Evolutionary conservation across 148 eudicot species (phyloP).

Genomic region (Spergularia marina): DNA sequence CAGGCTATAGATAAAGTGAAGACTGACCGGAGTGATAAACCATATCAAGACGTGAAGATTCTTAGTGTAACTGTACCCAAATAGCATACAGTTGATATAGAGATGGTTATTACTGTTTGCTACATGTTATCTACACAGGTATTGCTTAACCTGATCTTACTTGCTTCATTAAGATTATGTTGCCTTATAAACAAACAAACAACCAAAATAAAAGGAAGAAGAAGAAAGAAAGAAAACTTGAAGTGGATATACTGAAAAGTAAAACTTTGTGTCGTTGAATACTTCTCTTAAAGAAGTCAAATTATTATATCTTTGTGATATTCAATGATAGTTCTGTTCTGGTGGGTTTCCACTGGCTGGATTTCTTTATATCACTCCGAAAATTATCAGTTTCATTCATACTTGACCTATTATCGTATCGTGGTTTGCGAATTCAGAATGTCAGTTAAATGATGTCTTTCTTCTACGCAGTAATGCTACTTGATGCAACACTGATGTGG

Average conservation of each 20-base stretch:
- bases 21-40: conserved; percentile 85
- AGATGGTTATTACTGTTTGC: background rate
- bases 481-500: background rate
- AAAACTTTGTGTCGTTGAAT: background rate
- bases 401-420: background rate
- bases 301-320: background rate
- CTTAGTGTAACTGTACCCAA: conserved; percentile 95
- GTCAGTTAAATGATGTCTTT: background rate
- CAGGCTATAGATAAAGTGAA: conserved; percentile 96
- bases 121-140: conserved; percentile 19
- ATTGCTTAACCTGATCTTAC: background rate
- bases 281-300: background rate
- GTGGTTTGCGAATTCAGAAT: background rate
- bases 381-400: background rate
- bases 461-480: conserved; percentile 1
- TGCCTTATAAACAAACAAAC: background rate
- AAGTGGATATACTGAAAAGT: background rate
- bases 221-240: background rate
- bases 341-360: background rate
- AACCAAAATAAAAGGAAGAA: background rate
- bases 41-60: conserved; percentile 94
- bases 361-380: background rate
- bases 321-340: background rate
- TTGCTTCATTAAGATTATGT: background rate
- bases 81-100: conserved; percentile 17